These are phyloP conservation scores for Euphorbia peplus DNA, from an alignment of 345 rosid species.

Conservation along the genomic window DNA sequence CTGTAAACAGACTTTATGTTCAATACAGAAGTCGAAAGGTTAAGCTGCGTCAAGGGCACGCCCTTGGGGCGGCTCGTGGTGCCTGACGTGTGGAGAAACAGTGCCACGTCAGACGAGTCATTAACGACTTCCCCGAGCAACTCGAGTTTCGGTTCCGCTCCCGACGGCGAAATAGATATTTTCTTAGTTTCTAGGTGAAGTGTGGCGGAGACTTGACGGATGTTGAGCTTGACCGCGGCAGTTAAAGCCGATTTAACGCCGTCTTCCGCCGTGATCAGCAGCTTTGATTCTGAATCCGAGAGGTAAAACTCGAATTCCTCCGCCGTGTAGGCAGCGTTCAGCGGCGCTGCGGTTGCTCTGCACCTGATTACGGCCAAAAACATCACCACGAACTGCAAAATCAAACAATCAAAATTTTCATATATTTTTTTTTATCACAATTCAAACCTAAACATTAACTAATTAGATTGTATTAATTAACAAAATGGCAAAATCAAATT, in stretches of 20 bases:
- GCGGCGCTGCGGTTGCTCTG: conserved; percentile 63
- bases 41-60: conserved; percentile 66
- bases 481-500: too few species aligned
- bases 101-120: conserved; percentile 57
- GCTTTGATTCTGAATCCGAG: conserved; percentile 63
- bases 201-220: conserved; percentile 40
- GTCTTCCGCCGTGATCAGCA: conserved; percentile 37
- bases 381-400: conserved; percentile 61
- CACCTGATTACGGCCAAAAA: conserved; percentile 62
- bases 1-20: conserved; percentile 70
- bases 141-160: conserved; percentile 21
- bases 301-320: conserved; percentile 79
- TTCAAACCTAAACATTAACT: too few species aligned
- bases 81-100: conserved; percentile 73
- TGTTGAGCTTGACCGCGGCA: conserved; percentile 51
- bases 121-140: conserved; percentile 30
- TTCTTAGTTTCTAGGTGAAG: conserved; percentile 30
- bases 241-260: conserved; percentile 44
- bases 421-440: too few species aligned
- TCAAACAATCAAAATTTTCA: too few species aligned
- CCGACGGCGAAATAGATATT: conserved; percentile 29
- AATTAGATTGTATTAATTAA: too few species aligned
- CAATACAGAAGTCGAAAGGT: conserved; percentile 51
- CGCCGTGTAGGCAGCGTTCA: conserved; percentile 56
- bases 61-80: conserved; percentile 86